Percentiles rank a stretch among this genome's conserved stretches.
Conservation (phyloP, 2,329 filamentous ascomycete genomes). For the Fusarium longipes region DNA sequence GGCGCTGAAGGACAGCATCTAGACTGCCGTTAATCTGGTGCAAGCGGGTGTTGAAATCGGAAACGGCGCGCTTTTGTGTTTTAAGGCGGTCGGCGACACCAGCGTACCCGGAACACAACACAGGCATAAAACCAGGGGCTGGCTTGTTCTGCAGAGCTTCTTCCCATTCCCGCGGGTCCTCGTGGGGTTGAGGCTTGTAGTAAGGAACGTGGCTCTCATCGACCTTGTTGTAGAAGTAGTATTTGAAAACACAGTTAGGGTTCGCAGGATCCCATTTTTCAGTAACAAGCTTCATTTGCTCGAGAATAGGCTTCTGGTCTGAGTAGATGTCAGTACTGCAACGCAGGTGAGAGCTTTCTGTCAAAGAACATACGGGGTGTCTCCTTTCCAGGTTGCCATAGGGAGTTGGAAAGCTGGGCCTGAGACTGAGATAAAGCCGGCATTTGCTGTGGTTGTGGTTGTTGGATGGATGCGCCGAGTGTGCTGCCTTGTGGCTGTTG, state of each 20-base stretch:
- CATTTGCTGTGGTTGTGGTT: conserved; percentile 57
- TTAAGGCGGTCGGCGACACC: conserved; percentile 78
- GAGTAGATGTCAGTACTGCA: conserved; percentile 14
- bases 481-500: conserved; percentile 55
- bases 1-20: conserved; percentile 76
- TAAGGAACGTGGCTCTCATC: conserved; percentile 79
- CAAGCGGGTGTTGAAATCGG: conserved; percentile 75
- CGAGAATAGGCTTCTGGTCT: conserved; percentile 76
- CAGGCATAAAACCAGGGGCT: conserved; percentile 78
- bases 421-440: conserved; percentile 58
- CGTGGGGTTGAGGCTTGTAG: conserved; percentile 75
- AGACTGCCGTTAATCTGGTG: conserved; percentile 84
- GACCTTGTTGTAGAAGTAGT: conserved; percentile 90
- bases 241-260: conserved; percentile 78
- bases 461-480: conserved; percentile 50
- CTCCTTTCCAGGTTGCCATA: conserved; percentile 65
- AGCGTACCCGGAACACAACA: conserved; percentile 78
- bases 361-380: conserved; percentile 57
- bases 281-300: conserved; percentile 77
- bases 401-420: conserved; percentile 61
- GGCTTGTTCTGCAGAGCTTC: conserved; percentile 85
- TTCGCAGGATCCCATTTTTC: conserved; percentile 79
- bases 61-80: conserved; percentile 76
- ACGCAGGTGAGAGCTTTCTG: neutral
- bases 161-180: conserved; percentile 85